Evolutionary conservation across 495 filamentous ascomycete genomes (phyloP), one percentile per base, ranked within the genome.

Genomic region (Aspergillus funiculosus): DNA sequence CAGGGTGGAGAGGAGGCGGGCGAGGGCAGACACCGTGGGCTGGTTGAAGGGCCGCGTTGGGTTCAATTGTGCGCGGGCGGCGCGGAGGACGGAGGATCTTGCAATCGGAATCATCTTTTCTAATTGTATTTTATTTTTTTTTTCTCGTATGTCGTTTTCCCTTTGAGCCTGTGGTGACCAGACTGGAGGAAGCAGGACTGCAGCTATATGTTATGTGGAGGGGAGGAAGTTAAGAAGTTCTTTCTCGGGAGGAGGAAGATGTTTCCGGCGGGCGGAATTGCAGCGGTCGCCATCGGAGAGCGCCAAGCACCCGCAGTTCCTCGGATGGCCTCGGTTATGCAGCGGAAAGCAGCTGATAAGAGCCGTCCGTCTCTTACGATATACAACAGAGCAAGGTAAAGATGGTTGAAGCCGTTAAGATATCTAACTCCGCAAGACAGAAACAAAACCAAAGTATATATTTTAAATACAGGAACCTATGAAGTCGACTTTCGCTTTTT

Each of bases 1-100:
- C 27, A 98, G 80, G 34, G 88, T 89, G 32, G 87, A 95, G 37
- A 95, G 74, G 41, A 94, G 73, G 53, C 88, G 79, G 56, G 78
- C 72, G 53, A 87, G 67, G 40, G 76, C 66, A 41, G 70, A 72
- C 41, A 52, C 53, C 46, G 62, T 61, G 53, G 68, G 56, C 50
- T 55, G 52, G 51, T 60, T 61, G 43, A 62, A 53, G 14, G 57
- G 35, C 25, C 44, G 50, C 26, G 32, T 20, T 43, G 61, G 57
- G 11, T 61, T 47, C 32, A 71, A 48, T 52, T 68, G 64, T 41
- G 67, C 67, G 53, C 73, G 73, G 53, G 61, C 67, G 47, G 73
- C 73, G 59, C 74, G 69, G 50, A 78, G 55, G 28, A 64, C 69
- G 25, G 70, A 71, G 27, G 59, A 50, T 52, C 76, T 61, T 30